Conservation (phyloP, 441 rosid genomes). For the Erodium trifolium region DNA sequence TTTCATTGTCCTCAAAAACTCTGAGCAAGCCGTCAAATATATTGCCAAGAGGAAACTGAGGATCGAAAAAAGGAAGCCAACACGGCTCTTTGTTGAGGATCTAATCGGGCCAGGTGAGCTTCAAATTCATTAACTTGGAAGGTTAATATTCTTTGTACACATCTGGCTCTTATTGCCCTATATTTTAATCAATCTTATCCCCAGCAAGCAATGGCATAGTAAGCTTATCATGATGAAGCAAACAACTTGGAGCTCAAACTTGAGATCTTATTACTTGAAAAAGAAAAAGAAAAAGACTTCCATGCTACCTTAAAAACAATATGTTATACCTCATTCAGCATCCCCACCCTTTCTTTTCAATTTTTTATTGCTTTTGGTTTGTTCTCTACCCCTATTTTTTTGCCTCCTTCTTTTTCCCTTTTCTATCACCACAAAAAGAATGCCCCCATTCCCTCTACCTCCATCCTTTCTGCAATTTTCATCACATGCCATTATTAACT, state of each 20-base stretch:
- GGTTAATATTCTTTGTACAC: neutral
- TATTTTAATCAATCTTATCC: neutral
- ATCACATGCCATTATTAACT: neutral
- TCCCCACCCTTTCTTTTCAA: neutral
- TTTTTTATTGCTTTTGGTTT: neutral
- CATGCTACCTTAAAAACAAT: neutral
- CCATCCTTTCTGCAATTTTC: neutral
- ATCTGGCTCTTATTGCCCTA: neutral
- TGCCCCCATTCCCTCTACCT: neutral
- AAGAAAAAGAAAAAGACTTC: too few relatives aligned
- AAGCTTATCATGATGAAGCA: neutral
- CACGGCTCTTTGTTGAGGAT: too few relatives aligned
- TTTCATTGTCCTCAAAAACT: too few relatives aligned
- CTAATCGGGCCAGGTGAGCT: too few relatives aligned
- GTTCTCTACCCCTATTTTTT: too few relatives aligned
- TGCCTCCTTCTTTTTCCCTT: neutral
- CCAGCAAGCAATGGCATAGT: too few relatives aligned
- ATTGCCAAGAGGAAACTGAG: too few relatives aligned
- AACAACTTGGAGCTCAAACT: neutral
- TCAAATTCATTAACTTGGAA: neutral
- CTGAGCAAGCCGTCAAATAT: too few relatives aligned
- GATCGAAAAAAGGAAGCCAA: too few relatives aligned
- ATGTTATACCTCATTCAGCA: neutral
- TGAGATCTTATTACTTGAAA: neutral
- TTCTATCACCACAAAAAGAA: neutral